Base-by-base conservation (phyloP, 164 flowering plant genomes). In the Brasenia schreberi region DNA sequence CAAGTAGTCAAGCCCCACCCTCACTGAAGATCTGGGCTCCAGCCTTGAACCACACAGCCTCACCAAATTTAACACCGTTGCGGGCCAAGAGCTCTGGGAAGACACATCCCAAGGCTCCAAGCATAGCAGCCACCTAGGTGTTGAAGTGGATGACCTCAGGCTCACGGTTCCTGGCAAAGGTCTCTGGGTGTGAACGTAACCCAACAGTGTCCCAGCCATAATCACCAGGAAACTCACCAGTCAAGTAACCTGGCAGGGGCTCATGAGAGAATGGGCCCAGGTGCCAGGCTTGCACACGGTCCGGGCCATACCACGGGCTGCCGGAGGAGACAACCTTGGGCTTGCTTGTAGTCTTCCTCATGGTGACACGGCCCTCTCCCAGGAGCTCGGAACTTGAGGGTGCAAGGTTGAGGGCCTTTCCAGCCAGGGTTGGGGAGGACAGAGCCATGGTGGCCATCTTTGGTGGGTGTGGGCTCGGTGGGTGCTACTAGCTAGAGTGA, bases 151-250 rank as follows among this genome's bases (percentile, higher is more conserved):
- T 73, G 70, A 73, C 76, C 19, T 73, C 76, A 4, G 69, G 72
- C 43, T 73, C 72, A 6, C 76, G 65, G 76, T 69, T 70, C 70
- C 70, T 74, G 65, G 76, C 76, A 43, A 74, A 74, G 19, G 76
- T 74, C 66, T 74, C 76, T 2, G 76, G 76, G 66, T 74, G 73
- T 0, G 76, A 72, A 0, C 72, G 69, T n/a, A 73, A 64, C 14
- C 75, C 75, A 4, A 71, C 75, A 14, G 76, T 73, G 76, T 73
- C 76, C 76, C 76, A 73, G 1, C 76, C 76, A 19, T 74, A 74
- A 65, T 74, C 76, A 23, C 76, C 76, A 18, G 76, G 73, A 66
- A 74, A 74, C 53, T 74, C 76, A 44, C 76, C 76, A 7, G 73
- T 70, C 59, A 74, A 63, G 73, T 74, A 74, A n/a, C n/a, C n/a